Base-by-base conservation (phyloP, 2,329 filamentous ascomycete species). In the Leptoxyphium fumago region DNA sequence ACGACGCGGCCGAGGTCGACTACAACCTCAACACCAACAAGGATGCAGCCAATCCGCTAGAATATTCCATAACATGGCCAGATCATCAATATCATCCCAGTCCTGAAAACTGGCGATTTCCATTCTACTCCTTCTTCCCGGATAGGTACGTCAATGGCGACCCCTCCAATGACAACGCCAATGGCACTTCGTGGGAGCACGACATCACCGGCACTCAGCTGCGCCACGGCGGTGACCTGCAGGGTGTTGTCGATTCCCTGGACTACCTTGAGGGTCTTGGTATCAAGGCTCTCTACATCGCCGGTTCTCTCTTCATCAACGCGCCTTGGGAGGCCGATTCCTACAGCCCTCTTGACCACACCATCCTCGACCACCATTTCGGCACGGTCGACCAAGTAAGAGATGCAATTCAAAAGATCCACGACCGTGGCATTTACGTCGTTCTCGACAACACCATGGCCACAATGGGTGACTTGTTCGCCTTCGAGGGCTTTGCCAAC, bases 261-360 rank as follows among this genome's bases (percentile, higher is more conserved):
- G 77, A 81, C 56, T 81, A 81, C 55, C 62, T 81, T 32, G 71
- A 75, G 48, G 78, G 75, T 46, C 75, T 79, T 70, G 78, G 76
- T 15, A 72, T 79, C 36, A 44, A 77, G 68, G 74, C 66, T 5
- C 61, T 80, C 28, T 80, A 80, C 52, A 67, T 81, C 40, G 77
- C 75, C 28, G 78, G 77, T n/a, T 75, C 72, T 39, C 67, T 75
- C 8, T 70, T 80, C 52, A 72, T 81, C 59, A 82, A 82, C 54
- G 63, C 70, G 51, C 78, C 78, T 6, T 82, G 78, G 78, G 71
- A 70, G 11, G 65, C 72, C 10, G 77, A 82, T 55, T 70, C 70
- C 8, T 82, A 78, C 57, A 61, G 58, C 40, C 70, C 77, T 13
- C 41, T 52, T 40, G 78, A 82, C 50, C 70, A 78, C 29, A 80